Evolutionary conservation across 2,329 filamentous ascomycete genomes (phyloP), one percentile per base, ranked within the genome.

Genomic region (Trichoderma breve): DNA sequence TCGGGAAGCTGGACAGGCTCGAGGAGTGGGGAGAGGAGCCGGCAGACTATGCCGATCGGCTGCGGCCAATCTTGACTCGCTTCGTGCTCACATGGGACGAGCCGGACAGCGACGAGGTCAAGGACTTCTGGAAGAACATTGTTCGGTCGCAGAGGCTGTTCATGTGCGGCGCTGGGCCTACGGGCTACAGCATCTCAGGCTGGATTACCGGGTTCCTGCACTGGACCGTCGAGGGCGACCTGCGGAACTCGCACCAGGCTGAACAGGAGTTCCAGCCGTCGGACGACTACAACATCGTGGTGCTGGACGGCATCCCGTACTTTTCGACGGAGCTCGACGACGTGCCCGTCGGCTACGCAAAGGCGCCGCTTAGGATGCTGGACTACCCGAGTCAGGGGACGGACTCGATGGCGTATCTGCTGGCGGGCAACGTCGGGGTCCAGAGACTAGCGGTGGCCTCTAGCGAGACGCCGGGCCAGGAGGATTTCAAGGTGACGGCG

Each of bases 201-300:
- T 88, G 85, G 85, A 81, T 86, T 67, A 83, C 83, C 0, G 84
- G 82, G 0, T 86, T 87, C 73, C 78, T 83, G 74, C 84, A 83
- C 73, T 87, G 84, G 83, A 74, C 78, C 18, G 76, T 74, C 0
- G 71, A 81, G 18, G 86, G 85, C 0, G 43, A 62, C 0, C 67
- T 76, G 43, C 68, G 76, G 8, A 69, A 78, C 15, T 61, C 69
- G 21, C 70, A 74, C 2, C 73, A 76, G 6, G 62, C 72, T 2
- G 61, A 73, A 57, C 14, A 69, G 39, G 53, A 64, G 36, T 64
- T n/a, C 28, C 7, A 43, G 28, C 60, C 71, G 2, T 63, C 36
- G 2, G 57, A 64, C 4, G 66, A 70, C 21, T 66, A 72, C 4
- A 14, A 36, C 34, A 36, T 36, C 14, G 61, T 78, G 4, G 76